Evolutionary conservation across 1,284 basidiomycete species (phyloP).

Genomic region (Ganoderma boninense): DNA sequence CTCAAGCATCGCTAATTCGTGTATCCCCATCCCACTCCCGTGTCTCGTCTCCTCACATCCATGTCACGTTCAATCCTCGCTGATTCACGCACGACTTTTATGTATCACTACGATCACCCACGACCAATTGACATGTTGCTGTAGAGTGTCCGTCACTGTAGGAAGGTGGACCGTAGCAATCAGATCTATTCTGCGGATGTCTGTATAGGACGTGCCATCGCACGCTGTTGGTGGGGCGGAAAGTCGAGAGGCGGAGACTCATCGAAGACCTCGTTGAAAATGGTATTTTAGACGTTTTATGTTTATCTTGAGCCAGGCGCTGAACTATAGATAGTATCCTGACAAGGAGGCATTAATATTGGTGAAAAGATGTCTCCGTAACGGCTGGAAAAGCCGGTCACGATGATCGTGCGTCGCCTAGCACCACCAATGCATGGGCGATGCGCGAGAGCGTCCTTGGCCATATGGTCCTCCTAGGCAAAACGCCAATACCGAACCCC

Average conservation of each 20-base stretch:
- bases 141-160: background rate
- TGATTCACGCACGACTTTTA: constrained; percentile 5
- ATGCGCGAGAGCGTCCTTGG: background rate
- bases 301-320: background rate
- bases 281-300: background rate
- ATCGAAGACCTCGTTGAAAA: background rate
- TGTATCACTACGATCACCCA: constrained; percentile 10
- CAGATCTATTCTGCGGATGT: no score
- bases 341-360: background rate
- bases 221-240: background rate
- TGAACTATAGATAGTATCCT: background rate
- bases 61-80: background rate
- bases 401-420: background rate
- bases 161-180: background rate
- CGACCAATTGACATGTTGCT: background rate
- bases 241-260: background rate
- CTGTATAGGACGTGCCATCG: no score
- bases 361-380: background rate
- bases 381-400: background rate
- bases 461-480: background rate
- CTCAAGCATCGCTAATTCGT: constrained; percentile 5
- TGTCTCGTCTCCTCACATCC: background rate
- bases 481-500: background rate
- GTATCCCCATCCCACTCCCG: background rate
- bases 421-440: background rate